Evolutionary conservation across 805 yeast species (phyloP).

Genomic region (Hanseniaspora jakobsenii): DNA sequence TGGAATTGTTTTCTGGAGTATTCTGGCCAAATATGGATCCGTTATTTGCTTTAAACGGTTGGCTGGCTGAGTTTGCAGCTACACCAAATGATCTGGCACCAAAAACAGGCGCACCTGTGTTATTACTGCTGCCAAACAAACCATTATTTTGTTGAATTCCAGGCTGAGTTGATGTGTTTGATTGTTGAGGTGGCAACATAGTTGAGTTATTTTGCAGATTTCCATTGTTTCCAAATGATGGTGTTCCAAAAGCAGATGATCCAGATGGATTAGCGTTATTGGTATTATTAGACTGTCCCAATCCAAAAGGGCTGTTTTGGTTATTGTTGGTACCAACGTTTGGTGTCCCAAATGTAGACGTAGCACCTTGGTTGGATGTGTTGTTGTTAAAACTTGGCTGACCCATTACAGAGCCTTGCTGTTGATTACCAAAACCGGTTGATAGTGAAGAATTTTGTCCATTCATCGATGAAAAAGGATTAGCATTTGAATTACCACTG

Average conservation of each 20-base stretch:
- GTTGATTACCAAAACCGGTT: too few species aligned
- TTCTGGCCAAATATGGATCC: constrained; percentile 3
- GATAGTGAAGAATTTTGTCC: too few species aligned
- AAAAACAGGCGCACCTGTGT: neutral
- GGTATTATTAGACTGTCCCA: constrained; percentile 18
- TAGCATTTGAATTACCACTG: neutral
- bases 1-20: neutral
- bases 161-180: neutral
- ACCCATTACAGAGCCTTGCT: neutral
- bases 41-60: too few species aligned
- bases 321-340: neutral
- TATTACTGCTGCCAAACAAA: too few species aligned
- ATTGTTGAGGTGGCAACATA: neutral
- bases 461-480: too few species aligned
- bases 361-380: too few species aligned
- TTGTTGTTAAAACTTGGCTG: neutral
- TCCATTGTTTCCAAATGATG: constrained; percentile 20
- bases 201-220: neutral
- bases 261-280: constrained; percentile 17
- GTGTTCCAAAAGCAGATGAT: constrained; percentile 20
- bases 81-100: neutral
- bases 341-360: neutral
- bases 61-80: neutral
- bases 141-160: too few species aligned
- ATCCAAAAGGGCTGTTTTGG: constrained; percentile 10